These are phyloP conservation scores for Phaeolepiota aurea DNA, from an alignment of 768 basidiomycete species.

Conservation along the genomic window DNA sequence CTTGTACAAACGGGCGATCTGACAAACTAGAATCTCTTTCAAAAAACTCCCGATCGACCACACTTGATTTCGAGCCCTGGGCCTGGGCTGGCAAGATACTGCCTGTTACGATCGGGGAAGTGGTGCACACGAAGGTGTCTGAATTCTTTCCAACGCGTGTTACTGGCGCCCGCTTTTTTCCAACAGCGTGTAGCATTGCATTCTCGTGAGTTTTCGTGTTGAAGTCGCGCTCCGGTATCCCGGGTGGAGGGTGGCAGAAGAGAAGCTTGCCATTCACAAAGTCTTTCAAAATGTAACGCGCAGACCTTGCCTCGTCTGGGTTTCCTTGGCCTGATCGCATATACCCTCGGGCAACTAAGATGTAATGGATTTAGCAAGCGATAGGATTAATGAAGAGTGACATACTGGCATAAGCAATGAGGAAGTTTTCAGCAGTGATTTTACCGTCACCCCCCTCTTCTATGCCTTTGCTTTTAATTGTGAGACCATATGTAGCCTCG, in stretches of 20 bases:
- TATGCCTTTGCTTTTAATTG: slow-evolving; percentile 48
- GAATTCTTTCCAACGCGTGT: slow-evolving; percentile 82
- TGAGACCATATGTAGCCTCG: slow-evolving; percentile 86
- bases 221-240: slow-evolving; percentile 54
- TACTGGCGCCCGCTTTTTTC: slow-evolving; percentile 84
- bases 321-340: slow-evolving; percentile 92
- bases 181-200: slow-evolving; percentile 46
- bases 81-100: slow-evolving; percentile 19
- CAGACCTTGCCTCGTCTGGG: slow-evolving; percentile 92
- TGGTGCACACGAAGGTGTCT: slow-evolving; percentile 66
- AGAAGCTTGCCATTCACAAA: slow-evolving; percentile 93
- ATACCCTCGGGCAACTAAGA: slow-evolving; percentile 86
- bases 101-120: slow-evolving; percentile 13
- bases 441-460: slow-evolving; percentile 85
- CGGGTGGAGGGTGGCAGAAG: slow-evolving; percentile 87
- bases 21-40: slow-evolving; percentile 41
- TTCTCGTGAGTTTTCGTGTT: slow-evolving; percentile 63
- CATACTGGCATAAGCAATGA: slow-evolving; percentile 91
- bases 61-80: slow-evolving; percentile 49
- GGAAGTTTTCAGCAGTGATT: slow-evolving; percentile 68
- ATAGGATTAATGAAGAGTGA: slow-evolving; percentile 15
- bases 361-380: slow-evolving; percentile 5
- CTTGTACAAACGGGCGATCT: slow-evolving; percentile 56
- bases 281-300: slow-evolving; percentile 90
- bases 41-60: slow-evolving; percentile 82